A percentile compares a stretch with the other conserved stretches of the same genome.
Evolutionary conservation across 306 rosid genomes (phyloP).

Genomic region (Casuarina cunninghamiana): DNA sequence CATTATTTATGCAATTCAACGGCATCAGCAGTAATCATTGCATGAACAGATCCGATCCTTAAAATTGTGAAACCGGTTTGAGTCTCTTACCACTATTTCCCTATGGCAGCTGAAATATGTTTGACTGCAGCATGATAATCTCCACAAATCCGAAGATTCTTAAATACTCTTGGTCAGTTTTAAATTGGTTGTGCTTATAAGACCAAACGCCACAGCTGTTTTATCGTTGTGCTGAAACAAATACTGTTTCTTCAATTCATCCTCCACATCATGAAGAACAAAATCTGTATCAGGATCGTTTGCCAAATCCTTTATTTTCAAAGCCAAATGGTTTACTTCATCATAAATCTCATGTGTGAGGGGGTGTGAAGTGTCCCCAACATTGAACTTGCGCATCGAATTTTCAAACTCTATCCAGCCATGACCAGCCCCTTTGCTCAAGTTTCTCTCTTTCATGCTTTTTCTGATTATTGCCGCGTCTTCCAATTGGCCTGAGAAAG

Average conservation of each 20-base stretch:
- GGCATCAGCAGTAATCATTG: conserved; percentile 59
- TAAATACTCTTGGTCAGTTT: conserved; percentile 57
- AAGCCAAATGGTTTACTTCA: conserved; percentile 44
- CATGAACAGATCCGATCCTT: conserved; percentile 65
- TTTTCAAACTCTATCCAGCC: conserved; percentile 68
- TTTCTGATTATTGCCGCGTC: conserved; percentile 58
- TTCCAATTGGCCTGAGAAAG: conserved; percentile 52
- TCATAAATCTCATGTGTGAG: conserved; percentile 51
- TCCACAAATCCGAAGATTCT: conserved; percentile 62
- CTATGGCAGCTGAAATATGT: conserved; percentile 53
- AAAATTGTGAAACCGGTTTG: conserved; percentile 64
- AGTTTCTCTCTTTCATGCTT: conserved; percentile 47
- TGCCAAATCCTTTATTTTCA: conserved; percentile 48
- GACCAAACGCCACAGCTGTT: conserved; percentile 67
- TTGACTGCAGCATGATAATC: conserved; percentile 65
- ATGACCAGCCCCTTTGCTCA: conserved; percentile 59
- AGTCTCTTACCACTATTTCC: conserved; percentile 63
- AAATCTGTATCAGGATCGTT: conserved; percentile 57
- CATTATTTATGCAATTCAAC: neutral
- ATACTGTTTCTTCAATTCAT: conserved; percentile 55
- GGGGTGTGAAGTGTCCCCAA: conserved; percentile 69
- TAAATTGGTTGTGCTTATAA: conserved; percentile 39
- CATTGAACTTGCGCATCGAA: conserved; percentile 56
- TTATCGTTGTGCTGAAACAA: conserved; percentile 71
- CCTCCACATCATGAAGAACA: conserved; percentile 74